phyloP scores from a whole-genome alignment of 1,139 yeast genomes.

The Zhuliangozyma blackwelliae region DNA sequence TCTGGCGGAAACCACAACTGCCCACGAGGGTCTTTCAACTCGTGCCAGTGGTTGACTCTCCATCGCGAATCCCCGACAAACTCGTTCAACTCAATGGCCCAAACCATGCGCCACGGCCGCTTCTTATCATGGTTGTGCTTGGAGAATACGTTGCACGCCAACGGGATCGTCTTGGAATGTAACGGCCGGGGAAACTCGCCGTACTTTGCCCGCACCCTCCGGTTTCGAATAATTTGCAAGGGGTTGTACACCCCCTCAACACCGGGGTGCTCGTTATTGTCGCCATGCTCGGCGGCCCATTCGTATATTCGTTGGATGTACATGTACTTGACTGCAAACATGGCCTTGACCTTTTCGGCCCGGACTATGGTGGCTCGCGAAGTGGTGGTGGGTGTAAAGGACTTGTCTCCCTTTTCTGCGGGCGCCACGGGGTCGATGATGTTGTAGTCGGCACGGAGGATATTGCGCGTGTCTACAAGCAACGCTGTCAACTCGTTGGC shows the following conservation, averaged over 20 bases:
- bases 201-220: slow-evolving; percentile 49
- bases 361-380: slow-evolving; percentile 43
- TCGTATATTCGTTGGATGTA: slow-evolving; percentile 38
- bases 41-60: slow-evolving; percentile 65
- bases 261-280: slow-evolving; percentile 28
- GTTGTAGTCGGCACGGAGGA: slow-evolving; percentile 40
- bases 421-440: slow-evolving; percentile 24
- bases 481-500: slow-evolving; percentile 42
- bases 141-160: slow-evolving; percentile 56
- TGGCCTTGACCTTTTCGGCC: slow-evolving; percentile 51
- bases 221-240: slow-evolving; percentile 69
- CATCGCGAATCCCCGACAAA: slow-evolving; percentile 58
- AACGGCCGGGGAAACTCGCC: slow-evolving; percentile 36
- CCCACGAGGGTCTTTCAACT: slow-evolving; percentile 51
- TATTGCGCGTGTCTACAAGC: slow-evolving; percentile 39
- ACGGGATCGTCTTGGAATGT: slow-evolving; percentile 34
- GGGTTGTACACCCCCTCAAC: slow-evolving; percentile 78
- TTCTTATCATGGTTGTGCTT: slow-evolving; percentile 18
- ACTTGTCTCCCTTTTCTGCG: background rate
- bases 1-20: slow-evolving; percentile 52
- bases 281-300: slow-evolving; percentile 11
- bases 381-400: slow-evolving; percentile 8
- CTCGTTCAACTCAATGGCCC: slow-evolving; percentile 72
- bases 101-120: slow-evolving; percentile 38
- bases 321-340: slow-evolving; percentile 49